These are phyloP conservation scores for Apiospora malaysiana DNA, from an alignment of 2,329 filamentous ascomycete genomes.

Conservation along the genomic window DNA sequence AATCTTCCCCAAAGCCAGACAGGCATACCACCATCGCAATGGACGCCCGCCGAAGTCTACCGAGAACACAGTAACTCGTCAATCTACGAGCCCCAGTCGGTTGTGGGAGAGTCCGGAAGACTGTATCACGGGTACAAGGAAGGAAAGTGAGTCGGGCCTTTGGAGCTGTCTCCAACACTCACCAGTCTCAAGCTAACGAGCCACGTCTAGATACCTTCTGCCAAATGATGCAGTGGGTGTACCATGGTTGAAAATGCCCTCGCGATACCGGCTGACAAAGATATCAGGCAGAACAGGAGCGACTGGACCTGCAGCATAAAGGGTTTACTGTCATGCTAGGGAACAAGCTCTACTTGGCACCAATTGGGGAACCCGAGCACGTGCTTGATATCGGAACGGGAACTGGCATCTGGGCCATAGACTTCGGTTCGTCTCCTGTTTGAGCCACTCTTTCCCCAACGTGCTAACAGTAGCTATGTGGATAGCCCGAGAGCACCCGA, in stretches of 20 bases:
- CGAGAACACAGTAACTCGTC: neutral
- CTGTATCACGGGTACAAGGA: neutral
- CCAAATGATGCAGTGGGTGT: neutral
- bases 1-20: neutral
- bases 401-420: constrained; percentile 28
- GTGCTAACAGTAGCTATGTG: neutral
- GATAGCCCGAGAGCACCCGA: constrained; percentile 29
- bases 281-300: neutral
- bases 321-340: constrained; percentile 24
- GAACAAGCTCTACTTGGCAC: constrained; percentile 29
- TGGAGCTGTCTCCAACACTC: neutral
- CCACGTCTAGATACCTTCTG: neutral
- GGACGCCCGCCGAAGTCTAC: neutral
- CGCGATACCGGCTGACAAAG: neutral
- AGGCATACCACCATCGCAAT: neutral
- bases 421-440: constrained; percentile 26
- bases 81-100: neutral
- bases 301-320: constrained; percentile 27
- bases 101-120: neutral
- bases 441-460: too few relatives aligned
- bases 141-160: neutral
- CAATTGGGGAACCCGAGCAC: constrained; percentile 26
- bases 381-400: constrained; percentile 37
- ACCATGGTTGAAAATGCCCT: neutral
- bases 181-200: neutral